Conservation (phyloP, 345 rosid species). For the Eucalyptus camaldulensis region DNA sequence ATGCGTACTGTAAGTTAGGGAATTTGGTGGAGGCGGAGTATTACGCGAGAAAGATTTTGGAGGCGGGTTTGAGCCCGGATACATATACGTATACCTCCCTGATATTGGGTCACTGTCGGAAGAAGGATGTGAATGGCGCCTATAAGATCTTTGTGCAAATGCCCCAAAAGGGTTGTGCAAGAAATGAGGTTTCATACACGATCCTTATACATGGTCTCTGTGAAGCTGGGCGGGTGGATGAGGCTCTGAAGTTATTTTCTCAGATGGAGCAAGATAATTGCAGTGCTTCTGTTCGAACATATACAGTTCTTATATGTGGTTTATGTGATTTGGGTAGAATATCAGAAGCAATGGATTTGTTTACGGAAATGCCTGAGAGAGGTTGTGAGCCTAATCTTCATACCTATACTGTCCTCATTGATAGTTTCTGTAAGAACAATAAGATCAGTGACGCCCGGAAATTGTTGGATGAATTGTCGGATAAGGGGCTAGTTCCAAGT, state of each 20-base stretch:
- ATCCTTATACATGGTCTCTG: slow-evolving; percentile 79
- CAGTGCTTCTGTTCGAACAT: slow-evolving; percentile 62
- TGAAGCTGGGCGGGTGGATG: slow-evolving; percentile 48
- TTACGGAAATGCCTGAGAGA: slow-evolving; percentile 46
- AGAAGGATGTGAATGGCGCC: slow-evolving; percentile 56
- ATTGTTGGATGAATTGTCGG: slow-evolving; percentile 39
- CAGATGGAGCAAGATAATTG: slow-evolving; percentile 59
- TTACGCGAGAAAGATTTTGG: slow-evolving; percentile 48
- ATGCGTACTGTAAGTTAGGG: slow-evolving; percentile 57
- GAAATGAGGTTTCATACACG: slow-evolving; percentile 73
- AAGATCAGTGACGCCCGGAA: slow-evolving; percentile 48
- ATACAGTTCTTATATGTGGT: slow-evolving; percentile 60
- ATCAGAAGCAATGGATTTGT: slow-evolving; percentile 39
- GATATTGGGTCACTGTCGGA: slow-evolving; percentile 72
- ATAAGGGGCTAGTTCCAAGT: slow-evolving; percentile 48
- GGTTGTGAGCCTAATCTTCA: slow-evolving; percentile 70
- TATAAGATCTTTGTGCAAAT: slow-evolving; percentile 40
- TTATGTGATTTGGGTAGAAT: slow-evolving; percentile 39
- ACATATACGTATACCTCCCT: slow-evolving; percentile 66
- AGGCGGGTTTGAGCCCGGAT: slow-evolving; percentile 51
- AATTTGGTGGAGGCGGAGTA: slow-evolving; percentile 43
- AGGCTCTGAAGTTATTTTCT: slow-evolving; percentile 48
- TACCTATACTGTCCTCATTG: slow-evolving; percentile 66
- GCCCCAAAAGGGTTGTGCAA: slow-evolving; percentile 46
- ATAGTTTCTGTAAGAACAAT: slow-evolving; percentile 43